Evolutionary conservation across 805 yeast species (phyloP).

Genomic region (Teunomyces atbi): DNA sequence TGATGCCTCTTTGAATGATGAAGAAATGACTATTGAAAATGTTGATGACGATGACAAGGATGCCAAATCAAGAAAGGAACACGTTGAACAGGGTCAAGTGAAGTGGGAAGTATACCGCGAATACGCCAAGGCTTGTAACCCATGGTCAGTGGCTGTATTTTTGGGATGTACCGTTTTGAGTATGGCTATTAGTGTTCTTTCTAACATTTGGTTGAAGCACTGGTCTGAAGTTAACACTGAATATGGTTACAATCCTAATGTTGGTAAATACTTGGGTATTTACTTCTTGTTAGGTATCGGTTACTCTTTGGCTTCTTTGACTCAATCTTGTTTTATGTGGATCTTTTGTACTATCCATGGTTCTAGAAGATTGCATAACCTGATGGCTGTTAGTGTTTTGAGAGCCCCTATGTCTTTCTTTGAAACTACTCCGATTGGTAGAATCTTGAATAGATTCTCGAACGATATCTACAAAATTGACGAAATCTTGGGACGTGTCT

Average conservation of each 20-base stretch:
- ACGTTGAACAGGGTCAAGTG: conserved; percentile 89
- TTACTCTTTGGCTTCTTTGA: conserved; percentile 57
- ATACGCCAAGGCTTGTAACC: conserved; percentile 87
- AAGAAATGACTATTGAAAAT: conserved; percentile 36
- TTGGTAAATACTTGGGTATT: conserved; percentile 67
- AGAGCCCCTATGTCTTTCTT: conserved; percentile 95
- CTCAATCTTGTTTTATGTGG: conserved; percentile 72
- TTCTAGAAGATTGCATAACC: conserved; percentile 69
- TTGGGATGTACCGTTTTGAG: conserved; percentile 54
- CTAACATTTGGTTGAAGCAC: conserved; percentile 91
- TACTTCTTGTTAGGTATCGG: conserved; percentile 74
- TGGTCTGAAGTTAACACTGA: conserved; percentile 91
- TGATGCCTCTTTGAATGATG: conserved; percentile 42
- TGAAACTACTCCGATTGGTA: conserved; percentile 93
- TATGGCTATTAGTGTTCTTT: conserved; percentile 59
- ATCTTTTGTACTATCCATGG: conserved; percentile 80
- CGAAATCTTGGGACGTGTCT: conserved; percentile 69
- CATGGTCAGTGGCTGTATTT: conserved; percentile 58
- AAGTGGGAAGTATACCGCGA: conserved; percentile 79
- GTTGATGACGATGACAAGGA: conserved; percentile 37
- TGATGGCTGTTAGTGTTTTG: conserved; percentile 69
- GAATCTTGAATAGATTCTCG: conserved; percentile 87
- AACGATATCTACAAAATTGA: conserved; percentile 89
- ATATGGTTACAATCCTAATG: conserved; percentile 67
- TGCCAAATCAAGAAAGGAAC: conserved; percentile 59